Percentiles rank a stretch among this genome's conserved stretches.
phyloP scores from a whole-genome alignment of 768 basidiomycete genomes.

The Xanthoconium stramineum region DNA sequence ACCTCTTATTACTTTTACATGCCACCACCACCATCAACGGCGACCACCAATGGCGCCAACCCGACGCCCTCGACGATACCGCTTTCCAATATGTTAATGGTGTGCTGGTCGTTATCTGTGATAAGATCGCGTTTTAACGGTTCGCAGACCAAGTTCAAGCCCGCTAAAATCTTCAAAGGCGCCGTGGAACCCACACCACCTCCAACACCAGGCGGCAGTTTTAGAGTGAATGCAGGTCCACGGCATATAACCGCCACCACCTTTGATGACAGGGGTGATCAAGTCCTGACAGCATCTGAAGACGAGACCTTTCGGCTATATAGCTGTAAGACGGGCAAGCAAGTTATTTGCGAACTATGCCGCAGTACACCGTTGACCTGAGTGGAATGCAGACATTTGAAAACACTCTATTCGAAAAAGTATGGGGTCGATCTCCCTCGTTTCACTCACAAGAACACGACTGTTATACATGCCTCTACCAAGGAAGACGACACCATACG shows the following conservation, averaged over 20 bases:
- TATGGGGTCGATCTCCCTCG: constrained; percentile 94
- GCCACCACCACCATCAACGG: constrained; percentile 40
- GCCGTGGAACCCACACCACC: constrained; percentile 64
- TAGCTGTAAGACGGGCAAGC: constrained; percentile 89
- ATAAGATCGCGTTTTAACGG: background rate
- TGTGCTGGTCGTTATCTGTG: constrained; percentile 21
- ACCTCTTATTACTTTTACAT: constrained; percentile 23
- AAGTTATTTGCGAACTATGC: constrained; percentile 44
- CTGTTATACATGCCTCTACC: constrained; percentile 87
- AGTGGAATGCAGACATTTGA: constrained; percentile 53
- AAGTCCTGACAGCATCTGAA: constrained; percentile 81
- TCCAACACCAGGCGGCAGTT: constrained; percentile 40
- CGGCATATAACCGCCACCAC: constrained; percentile 82
- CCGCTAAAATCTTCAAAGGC: constrained; percentile 83
- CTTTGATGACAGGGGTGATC: constrained; percentile 90
- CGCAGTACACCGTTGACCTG: constrained; percentile 28
- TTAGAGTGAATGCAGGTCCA: constrained; percentile 41
- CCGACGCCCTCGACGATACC: constrained; percentile 35
- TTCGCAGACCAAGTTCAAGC: constrained; percentile 69
- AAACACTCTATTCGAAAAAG: constrained; percentile 88
- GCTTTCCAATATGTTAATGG: constrained; percentile 52
- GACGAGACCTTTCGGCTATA: constrained; percentile 92
- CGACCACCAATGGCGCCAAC: constrained; percentile 33
- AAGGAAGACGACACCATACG: constrained; percentile 94
- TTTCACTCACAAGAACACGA: constrained; percentile 87